These are phyloP conservation scores for Amanita rimosa DNA, from an alignment of 768 basidiomycete genomes.

Conservation along the genomic window DNA sequence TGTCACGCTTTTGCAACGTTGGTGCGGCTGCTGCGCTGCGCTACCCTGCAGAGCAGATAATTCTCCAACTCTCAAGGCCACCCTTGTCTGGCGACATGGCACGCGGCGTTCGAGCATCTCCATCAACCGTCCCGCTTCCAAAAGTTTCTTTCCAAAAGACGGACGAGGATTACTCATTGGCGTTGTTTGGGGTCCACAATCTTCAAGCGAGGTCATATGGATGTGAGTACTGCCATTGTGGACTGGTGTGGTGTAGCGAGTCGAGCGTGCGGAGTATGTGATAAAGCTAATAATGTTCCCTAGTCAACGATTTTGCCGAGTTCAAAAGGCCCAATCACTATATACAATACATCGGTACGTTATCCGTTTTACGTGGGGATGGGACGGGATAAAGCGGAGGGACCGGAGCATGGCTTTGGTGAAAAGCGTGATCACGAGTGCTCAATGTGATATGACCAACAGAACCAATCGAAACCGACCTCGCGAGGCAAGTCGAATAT, in stretches of 20 bases:
- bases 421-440: neutral
- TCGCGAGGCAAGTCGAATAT: slow-evolving; percentile 92
- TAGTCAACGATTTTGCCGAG: slow-evolving; percentile 52
- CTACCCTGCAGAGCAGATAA: too few species aligned
- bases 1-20: too few species aligned
- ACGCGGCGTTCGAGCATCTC: slow-evolving; percentile 22
- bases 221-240: slow-evolving; percentile 2
- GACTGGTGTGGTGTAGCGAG: neutral
- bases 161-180: slow-evolving; percentile 48
- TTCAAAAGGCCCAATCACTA: slow-evolving; percentile 77
- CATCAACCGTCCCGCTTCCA: slow-evolving; percentile 30
- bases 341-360: slow-evolving; percentile 80
- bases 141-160: slow-evolving; percentile 60
- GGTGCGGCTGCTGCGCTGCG: too few species aligned
- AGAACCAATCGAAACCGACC: slow-evolving; percentile 91
- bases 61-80: neutral
- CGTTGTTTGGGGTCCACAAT: slow-evolving; percentile 55
- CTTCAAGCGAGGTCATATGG: slow-evolving; percentile 57
- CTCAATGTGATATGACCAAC: slow-evolving; percentile 7
- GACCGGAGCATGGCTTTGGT: neutral
- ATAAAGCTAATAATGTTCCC: slow-evolving; percentile 1
- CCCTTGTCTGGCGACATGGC: slow-evolving; percentile 19
- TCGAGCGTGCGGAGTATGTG: neutral
- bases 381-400: neutral
- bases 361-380: neutral